A percentile compares a stretch with the other conserved stretches of the same genome.
phyloP scores from a whole-genome alignment of 1,139 yeast genomes.

The Nadsonia commutata region DNA sequence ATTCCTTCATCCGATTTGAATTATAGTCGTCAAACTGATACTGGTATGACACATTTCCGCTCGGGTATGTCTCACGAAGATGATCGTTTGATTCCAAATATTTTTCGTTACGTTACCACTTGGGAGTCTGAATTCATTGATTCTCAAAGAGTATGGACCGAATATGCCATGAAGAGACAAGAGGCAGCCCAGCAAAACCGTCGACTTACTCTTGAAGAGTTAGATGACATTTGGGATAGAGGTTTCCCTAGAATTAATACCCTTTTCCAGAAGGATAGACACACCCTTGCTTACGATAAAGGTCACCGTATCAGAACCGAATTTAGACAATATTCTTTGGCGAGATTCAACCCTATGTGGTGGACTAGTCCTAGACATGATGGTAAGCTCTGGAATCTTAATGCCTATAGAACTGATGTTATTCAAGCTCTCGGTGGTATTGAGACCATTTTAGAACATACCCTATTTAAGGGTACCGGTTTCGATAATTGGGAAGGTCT shows the following conservation, averaged over 20 bases:
- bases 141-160: constrained; percentile 96
- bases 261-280: constrained; percentile 86
- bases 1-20: constrained; percentile 86
- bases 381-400: constrained; percentile 89
- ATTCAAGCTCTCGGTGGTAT: constrained; percentile 96
- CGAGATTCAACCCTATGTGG: constrained; percentile 82
- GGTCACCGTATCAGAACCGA: constrained; percentile 80
- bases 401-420: constrained; percentile 87
- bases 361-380: constrained; percentile 93
- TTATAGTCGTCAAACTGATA: constrained; percentile 88
- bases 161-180: constrained; percentile 76
- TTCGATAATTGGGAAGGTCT: constrained; percentile 98
- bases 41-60: constrained; percentile 88
- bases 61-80: constrained; percentile 80
- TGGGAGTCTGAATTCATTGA: constrained; percentile 96
- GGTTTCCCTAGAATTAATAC: constrained; percentile 96
- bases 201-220: constrained; percentile 78
- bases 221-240: constrained; percentile 90
- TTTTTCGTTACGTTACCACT: constrained; percentile 79
- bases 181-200: constrained; percentile 82
- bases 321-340: constrained; percentile 57
- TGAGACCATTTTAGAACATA: constrained; percentile 90
- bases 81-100: constrained; percentile 75
- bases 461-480: constrained; percentile 91
- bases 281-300: constrained; percentile 85